phyloP scores from a whole-genome alignment of 2,329 filamentous ascomycete genomes.

The Botrytis elliptica region DNA sequence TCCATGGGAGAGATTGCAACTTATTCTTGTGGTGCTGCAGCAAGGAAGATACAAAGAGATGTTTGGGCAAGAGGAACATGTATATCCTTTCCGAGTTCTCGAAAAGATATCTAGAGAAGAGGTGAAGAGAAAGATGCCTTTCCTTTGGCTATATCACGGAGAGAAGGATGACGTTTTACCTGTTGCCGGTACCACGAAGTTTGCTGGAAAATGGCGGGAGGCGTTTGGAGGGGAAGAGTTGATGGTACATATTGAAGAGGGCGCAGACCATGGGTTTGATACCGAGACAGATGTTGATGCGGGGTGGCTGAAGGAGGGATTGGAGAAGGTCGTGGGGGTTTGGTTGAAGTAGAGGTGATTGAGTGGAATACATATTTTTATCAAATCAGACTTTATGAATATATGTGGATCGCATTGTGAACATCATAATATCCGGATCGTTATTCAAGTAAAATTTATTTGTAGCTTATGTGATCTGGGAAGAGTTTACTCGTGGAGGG shows the following conservation, averaged over 20 bases:
- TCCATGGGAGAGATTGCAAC: neutral
- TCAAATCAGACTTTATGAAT: neutral
- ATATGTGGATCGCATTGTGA: neutral
- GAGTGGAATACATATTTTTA: neutral
- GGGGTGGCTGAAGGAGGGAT: neutral
- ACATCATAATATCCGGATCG: neutral
- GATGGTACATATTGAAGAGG: neutral
- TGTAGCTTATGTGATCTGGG: neutral
- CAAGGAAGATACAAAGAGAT: neutral
- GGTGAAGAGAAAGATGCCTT: neutral
- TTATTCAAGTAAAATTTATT: neutral
- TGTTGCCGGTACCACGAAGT: neutral
- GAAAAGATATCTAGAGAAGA: neutral
- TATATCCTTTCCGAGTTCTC: neutral
- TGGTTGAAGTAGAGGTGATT: neutral
- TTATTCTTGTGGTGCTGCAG: neutral
- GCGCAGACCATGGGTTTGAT: neutral
- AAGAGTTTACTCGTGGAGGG: neutral
- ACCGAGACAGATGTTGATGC: neutral
- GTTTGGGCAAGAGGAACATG: neutral
- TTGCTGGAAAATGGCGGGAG: neutral
- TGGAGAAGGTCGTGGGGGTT: neutral
- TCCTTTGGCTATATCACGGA: neutral
- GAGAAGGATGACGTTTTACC: neutral
- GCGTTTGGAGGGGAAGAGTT: neutral